Conservation (phyloP, 495 filamentous ascomycete species). For the Penicillium bovifimosum region DNA sequence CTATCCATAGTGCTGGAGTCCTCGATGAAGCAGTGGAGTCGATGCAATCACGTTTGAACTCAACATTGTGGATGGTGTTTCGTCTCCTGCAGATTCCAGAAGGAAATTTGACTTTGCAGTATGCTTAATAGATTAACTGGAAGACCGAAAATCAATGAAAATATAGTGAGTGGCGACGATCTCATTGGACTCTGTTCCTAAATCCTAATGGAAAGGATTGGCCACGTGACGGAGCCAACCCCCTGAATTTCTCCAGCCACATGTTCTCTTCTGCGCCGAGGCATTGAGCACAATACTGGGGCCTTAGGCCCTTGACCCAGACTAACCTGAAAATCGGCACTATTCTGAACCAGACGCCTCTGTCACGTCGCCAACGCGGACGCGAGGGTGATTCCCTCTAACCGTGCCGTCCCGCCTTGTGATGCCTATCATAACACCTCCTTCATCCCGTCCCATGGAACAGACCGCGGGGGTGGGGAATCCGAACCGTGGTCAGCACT, state of each 20-base stretch:
- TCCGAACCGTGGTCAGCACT: not conserved
- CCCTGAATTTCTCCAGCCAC: conserved; percentile 1
- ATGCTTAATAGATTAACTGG: not conserved
- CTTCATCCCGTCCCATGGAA: conserved; percentile 11
- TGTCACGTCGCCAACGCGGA: conserved; percentile 5
- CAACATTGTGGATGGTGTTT: not conserved
- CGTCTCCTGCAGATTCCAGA: not conserved
- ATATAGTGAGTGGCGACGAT: too few species aligned
- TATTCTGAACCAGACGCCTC: not conserved
- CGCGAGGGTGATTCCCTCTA: conserved; percentile 6
- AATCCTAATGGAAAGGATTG: not conserved
- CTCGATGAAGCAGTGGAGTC: conserved; percentile 1
- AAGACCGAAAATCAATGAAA: not conserved
- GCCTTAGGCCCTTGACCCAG: not conserved
- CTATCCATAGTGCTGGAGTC: too few species aligned
- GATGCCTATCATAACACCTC: conserved; percentile 8
- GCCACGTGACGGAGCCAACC: conserved; percentile 1
- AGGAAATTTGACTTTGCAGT: not conserved
- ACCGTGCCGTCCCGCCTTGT: conserved; percentile 6
- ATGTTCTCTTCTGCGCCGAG: not conserved
- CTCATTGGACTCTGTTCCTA: too few species aligned
- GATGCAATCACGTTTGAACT: not conserved
- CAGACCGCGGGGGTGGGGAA: conserved; percentile 5
- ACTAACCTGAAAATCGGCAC: not conserved
- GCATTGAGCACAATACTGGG: not conserved